Evolutionary conservation across 1,284 basidiomycete species (phyloP).

Genomic region (Ganoderma meredithae): DNA sequence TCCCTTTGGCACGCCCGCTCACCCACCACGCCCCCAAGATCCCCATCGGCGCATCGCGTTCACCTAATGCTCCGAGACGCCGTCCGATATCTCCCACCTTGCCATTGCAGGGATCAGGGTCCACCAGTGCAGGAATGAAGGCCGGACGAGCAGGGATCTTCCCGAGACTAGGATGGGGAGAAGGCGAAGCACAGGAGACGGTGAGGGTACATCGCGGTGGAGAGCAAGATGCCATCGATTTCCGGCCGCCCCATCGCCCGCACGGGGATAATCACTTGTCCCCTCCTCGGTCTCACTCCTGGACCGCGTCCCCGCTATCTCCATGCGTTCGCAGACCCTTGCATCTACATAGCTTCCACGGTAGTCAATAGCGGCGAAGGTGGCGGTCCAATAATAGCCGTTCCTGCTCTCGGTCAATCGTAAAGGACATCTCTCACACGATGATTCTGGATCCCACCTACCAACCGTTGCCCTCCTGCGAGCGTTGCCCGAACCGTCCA

Average conservation of each 20-base stretch:
- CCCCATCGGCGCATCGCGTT: slow-evolving; percentile 17
- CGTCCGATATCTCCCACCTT: slow-evolving; percentile 7
- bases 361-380: not conserved
- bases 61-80: slow-evolving; percentile 4
- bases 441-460: slow-evolving; percentile 1
- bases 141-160: slow-evolving; percentile 4
- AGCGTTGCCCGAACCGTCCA: not conserved
- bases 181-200: slow-evolving; percentile 1
- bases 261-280: not conserved
- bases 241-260: slow-evolving; percentile 8
- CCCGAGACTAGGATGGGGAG: slow-evolving; percentile 25
- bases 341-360: not conserved
- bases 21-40: slow-evolving; percentile 16
- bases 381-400: slow-evolving; percentile 8
- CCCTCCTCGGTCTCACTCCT: not conserved
- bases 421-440: slow-evolving; percentile 10
- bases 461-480: not conserved
- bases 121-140: slow-evolving; percentile 4
- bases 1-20: slow-evolving; percentile 28
- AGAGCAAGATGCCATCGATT: slow-evolving; percentile 26
- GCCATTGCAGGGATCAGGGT: slow-evolving; percentile 21
- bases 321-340: not conserved
- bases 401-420: not conserved
- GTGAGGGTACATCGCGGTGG: slow-evolving; percentile 22
- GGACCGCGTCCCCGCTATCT: slow-evolving; percentile 1